Base-by-base conservation (phyloP, 768 basidiomycete species). In the Tricholoma saponaceum region DNA sequence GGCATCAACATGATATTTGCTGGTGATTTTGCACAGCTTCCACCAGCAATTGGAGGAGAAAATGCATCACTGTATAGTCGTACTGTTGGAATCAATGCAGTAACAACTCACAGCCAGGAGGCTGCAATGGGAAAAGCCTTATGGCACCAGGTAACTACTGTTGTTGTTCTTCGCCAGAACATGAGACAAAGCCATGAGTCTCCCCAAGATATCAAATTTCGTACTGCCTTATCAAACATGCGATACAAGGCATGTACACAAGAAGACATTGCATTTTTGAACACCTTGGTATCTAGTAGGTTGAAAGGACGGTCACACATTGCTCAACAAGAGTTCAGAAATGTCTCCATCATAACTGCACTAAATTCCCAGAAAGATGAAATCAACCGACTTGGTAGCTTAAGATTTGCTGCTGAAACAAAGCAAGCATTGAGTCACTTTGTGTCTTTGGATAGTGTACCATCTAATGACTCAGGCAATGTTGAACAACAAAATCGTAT, bases 11-110 rank as follows among this genome's bases (percentile, higher is more conserved):
- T 79, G 46, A 73, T 79, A n/a, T 69, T 79, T 57, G 75, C 77
- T 13, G 77, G 77, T n/a, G 78, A 79, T 54, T 78, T 79, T 69
- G 76, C 74, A 1, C 77, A 81, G 47, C 58, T 79, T 0, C 74
- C 75, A 4, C 77, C 72, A 26, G 67, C 62, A 3, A 55, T 49
- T 20, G 67, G 69, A 1, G 33, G 55, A 55, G 35, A 65, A 53
- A n/a, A 28, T 54, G 57, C 55, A 16, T 59, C 67, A 16, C 49
- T 72, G 5, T 72, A 69, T 51, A 65, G 59, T 53, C 41, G 54
- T 7, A 51, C 54, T 13, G 54, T 67, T 28, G 59, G 62, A n/a
- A 20, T n/a, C 16, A 30, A n/a, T 30, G 23, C 51, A 8, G 37
- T 23, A n/a, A 28, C 25, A 10, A 26, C 44, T 4, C 25, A 28